A percentile compares a stretch with the other conserved stretches of the same genome.
Conservation (phyloP, 2,329 filamentous ascomycete genomes). For the Cladorrhinum sp. region DNA sequence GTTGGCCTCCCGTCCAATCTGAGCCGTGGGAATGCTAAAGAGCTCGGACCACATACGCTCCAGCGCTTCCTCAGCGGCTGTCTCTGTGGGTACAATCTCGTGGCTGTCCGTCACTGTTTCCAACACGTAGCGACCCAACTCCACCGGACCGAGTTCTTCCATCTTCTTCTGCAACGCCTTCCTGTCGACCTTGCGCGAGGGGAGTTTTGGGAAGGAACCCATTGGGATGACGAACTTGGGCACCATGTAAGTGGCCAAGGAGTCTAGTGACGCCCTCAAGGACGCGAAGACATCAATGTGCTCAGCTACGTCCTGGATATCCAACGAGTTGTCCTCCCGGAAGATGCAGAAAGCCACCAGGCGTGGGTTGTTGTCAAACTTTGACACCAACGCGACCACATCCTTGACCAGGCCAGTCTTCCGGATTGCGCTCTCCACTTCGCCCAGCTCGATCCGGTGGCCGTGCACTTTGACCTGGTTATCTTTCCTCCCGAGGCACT, state of each 20-base stretch:
- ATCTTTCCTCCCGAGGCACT: slow-evolving; percentile 47
- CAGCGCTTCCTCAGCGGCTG: slow-evolving; percentile 21
- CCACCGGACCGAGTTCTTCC: no score
- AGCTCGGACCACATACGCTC: slow-evolving; percentile 12
- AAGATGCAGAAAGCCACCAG: no score
- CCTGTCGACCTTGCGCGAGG: slow-evolving; percentile 18
- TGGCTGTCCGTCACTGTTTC: not conserved
- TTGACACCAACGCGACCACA: not conserved
- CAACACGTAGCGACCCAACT: no score
- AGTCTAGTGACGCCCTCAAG: no score
- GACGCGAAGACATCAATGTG: no score
- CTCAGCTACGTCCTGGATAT: no score
- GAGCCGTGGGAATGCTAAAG: not conserved
- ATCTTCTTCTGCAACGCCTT: slow-evolving; percentile 1
- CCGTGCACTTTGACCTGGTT: slow-evolving; percentile 53
- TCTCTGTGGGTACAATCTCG: no score
- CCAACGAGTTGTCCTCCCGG: no score
- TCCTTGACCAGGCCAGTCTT: slow-evolving; percentile 1
- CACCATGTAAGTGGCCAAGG: slow-evolving; percentile 19
- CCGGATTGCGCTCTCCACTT: slow-evolving; percentile 16
- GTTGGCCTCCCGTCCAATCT: slow-evolving; percentile 22
- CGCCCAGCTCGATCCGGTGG: slow-evolving; percentile 44
- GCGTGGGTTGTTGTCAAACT: no score
- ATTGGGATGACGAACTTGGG: slow-evolving; percentile 23
- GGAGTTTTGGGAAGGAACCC: slow-evolving; percentile 24